A percentile compares a stretch with the other conserved stretches of the same genome.
These are phyloP conservation scores for Phytophthora colocasiae DNA, from an alignment of 352 stramenopile species.

Conservation along the genomic window DNA sequence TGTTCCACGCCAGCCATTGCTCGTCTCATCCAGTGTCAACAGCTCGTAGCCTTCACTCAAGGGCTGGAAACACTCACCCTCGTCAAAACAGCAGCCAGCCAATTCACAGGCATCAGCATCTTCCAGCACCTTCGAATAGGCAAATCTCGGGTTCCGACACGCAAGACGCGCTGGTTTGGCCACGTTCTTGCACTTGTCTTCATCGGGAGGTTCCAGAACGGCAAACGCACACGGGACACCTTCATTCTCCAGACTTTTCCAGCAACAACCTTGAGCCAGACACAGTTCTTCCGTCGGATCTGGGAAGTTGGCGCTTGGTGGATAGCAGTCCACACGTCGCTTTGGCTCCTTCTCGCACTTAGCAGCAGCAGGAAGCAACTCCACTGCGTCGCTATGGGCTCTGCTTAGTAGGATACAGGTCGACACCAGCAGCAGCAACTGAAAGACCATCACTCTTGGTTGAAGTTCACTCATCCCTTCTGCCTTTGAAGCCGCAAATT, in stretches of 20 bases:
- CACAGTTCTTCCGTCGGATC: slow-evolving; percentile 81
- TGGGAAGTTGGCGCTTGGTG: slow-evolving; percentile 60
- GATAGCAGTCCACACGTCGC: slow-evolving; percentile 78
- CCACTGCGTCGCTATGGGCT: slow-evolving; percentile 8
- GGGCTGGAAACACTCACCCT: slow-evolving; percentile 72
- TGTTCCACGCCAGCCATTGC: slow-evolving; percentile 58
- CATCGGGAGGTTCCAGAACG: slow-evolving; percentile 17
- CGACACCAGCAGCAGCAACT: slow-evolving; percentile 24
- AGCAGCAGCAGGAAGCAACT: slow-evolving; percentile 20
- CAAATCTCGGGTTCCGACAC: slow-evolving; percentile 82
- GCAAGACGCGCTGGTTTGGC: slow-evolving; percentile 54
- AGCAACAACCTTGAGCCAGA: slow-evolving; percentile 86
- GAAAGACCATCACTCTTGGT: slow-evolving; percentile 35
- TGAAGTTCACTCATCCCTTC: neutral
- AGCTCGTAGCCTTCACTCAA: slow-evolving; percentile 75
- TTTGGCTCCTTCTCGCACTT: slow-evolving; percentile 39
- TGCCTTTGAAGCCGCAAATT: slow-evolving; percentile 24
- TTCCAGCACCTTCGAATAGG: slow-evolving; percentile 25
- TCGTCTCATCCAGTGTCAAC: slow-evolving; percentile 61
- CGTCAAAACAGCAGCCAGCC: slow-evolving; percentile 82
- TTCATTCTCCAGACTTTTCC: slow-evolving; percentile 65
- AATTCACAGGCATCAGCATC: slow-evolving; percentile 47
- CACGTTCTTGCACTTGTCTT: slow-evolving; percentile 44
- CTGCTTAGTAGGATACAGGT: slow-evolving; percentile 17
- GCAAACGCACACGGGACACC: slow-evolving; percentile 76